Percentiles rank a stretch among this genome's conserved stretches.
Conservation (phyloP, 2,329 filamentous ascomycete species). For the Sporothrix pallida region DNA sequence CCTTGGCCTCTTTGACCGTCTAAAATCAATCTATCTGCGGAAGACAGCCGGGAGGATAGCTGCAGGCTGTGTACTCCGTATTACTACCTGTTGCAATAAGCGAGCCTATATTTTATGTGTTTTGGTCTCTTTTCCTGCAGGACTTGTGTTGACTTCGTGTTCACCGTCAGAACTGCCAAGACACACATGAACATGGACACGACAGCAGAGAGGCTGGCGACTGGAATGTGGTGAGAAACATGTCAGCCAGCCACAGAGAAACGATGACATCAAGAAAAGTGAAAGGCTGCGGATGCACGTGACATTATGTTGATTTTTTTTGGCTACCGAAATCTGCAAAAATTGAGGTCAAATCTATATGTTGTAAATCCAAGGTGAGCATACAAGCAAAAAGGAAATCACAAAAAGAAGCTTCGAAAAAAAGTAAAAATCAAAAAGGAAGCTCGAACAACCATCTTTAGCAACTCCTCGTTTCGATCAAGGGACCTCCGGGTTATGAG, state of each 20-base stretch:
- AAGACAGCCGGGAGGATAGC: conserved; percentile 7
- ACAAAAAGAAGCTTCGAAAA: neutral
- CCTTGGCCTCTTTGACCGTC: neutral
- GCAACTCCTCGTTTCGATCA: conserved; percentile 35
- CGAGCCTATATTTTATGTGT: neutral
- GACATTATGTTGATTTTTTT: neutral
- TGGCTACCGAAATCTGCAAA: too few relatives aligned
- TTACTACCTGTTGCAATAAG: neutral
- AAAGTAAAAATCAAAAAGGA: neutral
- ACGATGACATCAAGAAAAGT: neutral
- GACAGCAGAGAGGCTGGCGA: neutral
- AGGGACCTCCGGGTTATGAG: conserved; percentile 35
- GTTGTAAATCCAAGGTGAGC: too few relatives aligned
- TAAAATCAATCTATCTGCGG: neutral
- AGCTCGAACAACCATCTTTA: neutral
- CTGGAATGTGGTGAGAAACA: neutral
- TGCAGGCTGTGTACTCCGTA: neutral
- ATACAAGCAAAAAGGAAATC: too few relatives aligned
- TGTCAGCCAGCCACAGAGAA: neutral
- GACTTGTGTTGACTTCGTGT: too few relatives aligned
- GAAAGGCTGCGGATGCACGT: neutral
- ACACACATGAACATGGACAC: neutral
- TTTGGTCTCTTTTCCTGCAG: neutral
- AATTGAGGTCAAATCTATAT: too few relatives aligned
- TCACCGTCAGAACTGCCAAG: neutral